A percentile compares a stretch with the other conserved stretches of the same genome.
Conservation (phyloP, 805 yeast species). For the Yarrowia sp. region DNA sequence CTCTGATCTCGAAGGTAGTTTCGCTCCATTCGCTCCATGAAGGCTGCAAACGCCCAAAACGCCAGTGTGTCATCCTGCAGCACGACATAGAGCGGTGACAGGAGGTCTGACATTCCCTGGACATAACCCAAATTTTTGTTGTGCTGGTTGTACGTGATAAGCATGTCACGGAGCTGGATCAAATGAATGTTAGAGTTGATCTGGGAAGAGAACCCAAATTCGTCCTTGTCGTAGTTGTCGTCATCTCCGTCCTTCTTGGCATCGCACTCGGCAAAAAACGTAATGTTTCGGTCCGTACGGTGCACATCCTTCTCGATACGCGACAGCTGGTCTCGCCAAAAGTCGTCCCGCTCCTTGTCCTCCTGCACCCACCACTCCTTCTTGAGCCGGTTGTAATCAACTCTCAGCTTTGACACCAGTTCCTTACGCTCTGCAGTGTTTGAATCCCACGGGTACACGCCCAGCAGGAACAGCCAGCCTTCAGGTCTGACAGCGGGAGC, state of each 20-base stretch:
- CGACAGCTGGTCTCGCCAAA: slow-evolving; percentile 85
- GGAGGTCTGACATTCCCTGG: slow-evolving; percentile 95
- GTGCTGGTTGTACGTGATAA: slow-evolving; percentile 81
- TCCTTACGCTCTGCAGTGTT: slow-evolving; percentile 64
- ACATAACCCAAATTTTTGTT: slow-evolving; percentile 87
- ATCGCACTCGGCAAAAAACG: slow-evolving; percentile 55
- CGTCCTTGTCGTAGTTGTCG: slow-evolving; percentile 21
- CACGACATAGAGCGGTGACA: slow-evolving; percentile 74
- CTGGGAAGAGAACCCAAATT: slow-evolving; percentile 20
- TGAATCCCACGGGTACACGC: slow-evolving; percentile 87
- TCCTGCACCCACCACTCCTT: slow-evolving; percentile 70
- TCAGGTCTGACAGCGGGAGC: slow-evolving; percentile 57
- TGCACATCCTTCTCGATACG: slow-evolving; percentile 92
- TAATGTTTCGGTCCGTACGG: slow-evolving; percentile 80
- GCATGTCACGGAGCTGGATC: slow-evolving; percentile 66
- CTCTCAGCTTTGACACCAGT: slow-evolving; percentile 53
- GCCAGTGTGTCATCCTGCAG: slow-evolving; percentile 69
- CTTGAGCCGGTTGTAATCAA: slow-evolving; percentile 58
- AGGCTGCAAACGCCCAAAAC: slow-evolving; percentile 83
- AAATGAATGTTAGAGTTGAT: slow-evolving; percentile 69
- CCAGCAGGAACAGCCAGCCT: slow-evolving; percentile 85
- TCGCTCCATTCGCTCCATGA: slow-evolving; percentile 94
- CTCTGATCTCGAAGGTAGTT: slow-evolving; percentile 88
- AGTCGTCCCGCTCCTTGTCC: slow-evolving; percentile 56
- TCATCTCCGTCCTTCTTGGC: slow-evolving; percentile 55